Percentiles rank a stretch among this genome's conserved stretches.
Evolutionary conservation across 1,139 yeast genomes (phyloP).

Genomic region (Geotrichum cucujoidarum): DNA sequence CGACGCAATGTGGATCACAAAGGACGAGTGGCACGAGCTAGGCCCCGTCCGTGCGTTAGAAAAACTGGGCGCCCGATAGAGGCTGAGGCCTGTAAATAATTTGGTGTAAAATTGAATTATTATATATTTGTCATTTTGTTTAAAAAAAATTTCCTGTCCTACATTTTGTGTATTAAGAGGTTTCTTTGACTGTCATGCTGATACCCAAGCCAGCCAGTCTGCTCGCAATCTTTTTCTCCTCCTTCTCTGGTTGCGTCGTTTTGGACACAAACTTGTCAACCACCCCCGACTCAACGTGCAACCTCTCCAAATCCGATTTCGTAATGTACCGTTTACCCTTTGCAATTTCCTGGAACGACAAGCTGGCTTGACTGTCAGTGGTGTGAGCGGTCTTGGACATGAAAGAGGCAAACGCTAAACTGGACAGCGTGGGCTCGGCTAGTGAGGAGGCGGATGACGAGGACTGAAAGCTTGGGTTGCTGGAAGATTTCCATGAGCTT

Average conservation of each 20-base stretch:
- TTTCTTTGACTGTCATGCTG: too few species aligned
- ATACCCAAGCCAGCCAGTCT: too few species aligned
- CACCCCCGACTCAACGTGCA: too few species aligned
- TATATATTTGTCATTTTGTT: too few species aligned
- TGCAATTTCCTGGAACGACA: constrained; percentile 39
- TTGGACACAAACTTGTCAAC: too few species aligned
- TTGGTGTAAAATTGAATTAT: too few species aligned
- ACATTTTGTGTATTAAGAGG: too few species aligned
- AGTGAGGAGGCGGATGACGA: neutral
- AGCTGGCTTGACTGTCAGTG: constrained; percentile 38
- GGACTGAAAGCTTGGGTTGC: neutral
- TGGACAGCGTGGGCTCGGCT: constrained; percentile 29
- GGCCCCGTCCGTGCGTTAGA: constrained; percentile 70
- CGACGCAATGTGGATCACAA: constrained; percentile 96
- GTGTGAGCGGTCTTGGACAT: constrained; percentile 39
- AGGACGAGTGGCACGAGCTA: constrained; percentile 96
- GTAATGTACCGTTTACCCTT: constrained; percentile 39
- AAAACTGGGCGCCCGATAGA: constrained; percentile 87
- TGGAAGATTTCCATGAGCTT: neutral
- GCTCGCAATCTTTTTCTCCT: too few species aligned
- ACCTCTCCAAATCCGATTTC: constrained; percentile 38
- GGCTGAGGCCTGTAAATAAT: too few species aligned
- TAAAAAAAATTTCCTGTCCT: too few species aligned
- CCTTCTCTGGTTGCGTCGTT: too few species aligned
- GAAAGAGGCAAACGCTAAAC: constrained; percentile 38